These are phyloP conservation scores for Adansonia digitata DNA, from an alignment of 345 rosid species.

Conservation along the genomic window DNA sequence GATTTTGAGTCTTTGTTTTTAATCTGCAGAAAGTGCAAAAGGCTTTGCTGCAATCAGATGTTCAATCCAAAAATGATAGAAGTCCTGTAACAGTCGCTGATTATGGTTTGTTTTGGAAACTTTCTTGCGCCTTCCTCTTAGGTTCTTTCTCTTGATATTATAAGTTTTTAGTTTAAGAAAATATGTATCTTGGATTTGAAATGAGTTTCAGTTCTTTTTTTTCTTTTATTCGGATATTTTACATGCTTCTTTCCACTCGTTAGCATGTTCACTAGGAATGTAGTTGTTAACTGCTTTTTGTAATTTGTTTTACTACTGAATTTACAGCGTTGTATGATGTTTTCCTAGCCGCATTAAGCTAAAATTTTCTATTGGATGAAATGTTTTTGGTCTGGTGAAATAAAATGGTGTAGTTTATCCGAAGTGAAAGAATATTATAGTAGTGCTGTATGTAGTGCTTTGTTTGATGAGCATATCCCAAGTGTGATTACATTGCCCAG, in stretches of 20 bases:
- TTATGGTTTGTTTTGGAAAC: constrained; percentile 52
- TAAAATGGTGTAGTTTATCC: neutral
- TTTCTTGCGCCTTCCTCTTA: neutral
- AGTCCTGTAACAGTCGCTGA: constrained; percentile 97
- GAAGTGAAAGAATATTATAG: neutral
- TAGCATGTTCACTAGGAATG: neutral
- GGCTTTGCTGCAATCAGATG: constrained; percentile 74
- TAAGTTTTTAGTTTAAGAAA: too few relatives aligned
- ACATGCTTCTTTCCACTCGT: neutral
- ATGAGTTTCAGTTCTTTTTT: neutral
- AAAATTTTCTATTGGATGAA: neutral
- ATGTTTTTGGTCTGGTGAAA: neutral
- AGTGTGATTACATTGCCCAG: too few relatives aligned
- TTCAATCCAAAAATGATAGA: constrained; percentile 66
- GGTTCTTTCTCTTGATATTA: neutral
- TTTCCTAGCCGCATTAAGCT: neutral
- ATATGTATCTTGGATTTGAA: neutral
- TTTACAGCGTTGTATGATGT: neutral
- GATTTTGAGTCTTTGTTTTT: constrained; percentile 2
- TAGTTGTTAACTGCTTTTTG: neutral
- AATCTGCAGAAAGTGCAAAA: constrained; percentile 74
- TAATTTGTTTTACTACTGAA: neutral
- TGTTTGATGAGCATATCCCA: too few relatives aligned
- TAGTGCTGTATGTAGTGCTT: neutral
- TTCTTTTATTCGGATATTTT: too few relatives aligned